Conservation (phyloP, 345 rosid species). For the Eucalyptus leucophloia region DNA sequence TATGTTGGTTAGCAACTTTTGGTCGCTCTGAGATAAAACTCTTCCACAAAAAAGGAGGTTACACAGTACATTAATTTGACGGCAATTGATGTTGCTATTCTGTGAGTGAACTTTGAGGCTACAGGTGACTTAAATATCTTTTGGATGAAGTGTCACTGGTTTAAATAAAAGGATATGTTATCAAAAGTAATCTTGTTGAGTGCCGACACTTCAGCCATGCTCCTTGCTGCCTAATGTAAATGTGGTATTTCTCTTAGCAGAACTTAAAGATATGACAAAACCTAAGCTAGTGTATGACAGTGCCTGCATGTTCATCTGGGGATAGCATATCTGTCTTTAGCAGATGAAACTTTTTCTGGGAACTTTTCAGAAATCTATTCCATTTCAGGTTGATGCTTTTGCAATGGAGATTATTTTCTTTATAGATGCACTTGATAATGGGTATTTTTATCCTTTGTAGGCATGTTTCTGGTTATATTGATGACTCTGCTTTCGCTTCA, state of each 20-base stretch:
- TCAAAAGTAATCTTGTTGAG: background rate
- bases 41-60: background rate
- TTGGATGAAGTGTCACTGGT: background rate
- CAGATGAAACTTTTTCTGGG: background rate
- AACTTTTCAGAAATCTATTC: background rate
- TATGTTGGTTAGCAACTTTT: background rate
- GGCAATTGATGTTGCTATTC: background rate
- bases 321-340: background rate
- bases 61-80: background rate
- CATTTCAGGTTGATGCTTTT: background rate
- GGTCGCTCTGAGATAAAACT: background rate
- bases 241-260: background rate
- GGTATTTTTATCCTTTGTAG: slow-evolving; percentile 11
- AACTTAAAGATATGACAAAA: background rate
- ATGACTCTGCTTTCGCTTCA: slow-evolving; percentile 45
- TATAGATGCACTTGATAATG: background rate
- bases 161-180: background rate
- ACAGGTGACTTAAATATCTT: background rate
- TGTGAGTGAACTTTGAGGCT: background rate
- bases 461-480: slow-evolving; percentile 21
- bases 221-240: background rate
- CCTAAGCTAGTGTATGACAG: background rate
- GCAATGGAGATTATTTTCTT: background rate
- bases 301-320: background rate
- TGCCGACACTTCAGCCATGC: background rate